Evolutionary conservation across 225 moss, liverwort and hornwort genomes (phyloP).

Genomic region (Thuidium tamariscinum): DNA sequence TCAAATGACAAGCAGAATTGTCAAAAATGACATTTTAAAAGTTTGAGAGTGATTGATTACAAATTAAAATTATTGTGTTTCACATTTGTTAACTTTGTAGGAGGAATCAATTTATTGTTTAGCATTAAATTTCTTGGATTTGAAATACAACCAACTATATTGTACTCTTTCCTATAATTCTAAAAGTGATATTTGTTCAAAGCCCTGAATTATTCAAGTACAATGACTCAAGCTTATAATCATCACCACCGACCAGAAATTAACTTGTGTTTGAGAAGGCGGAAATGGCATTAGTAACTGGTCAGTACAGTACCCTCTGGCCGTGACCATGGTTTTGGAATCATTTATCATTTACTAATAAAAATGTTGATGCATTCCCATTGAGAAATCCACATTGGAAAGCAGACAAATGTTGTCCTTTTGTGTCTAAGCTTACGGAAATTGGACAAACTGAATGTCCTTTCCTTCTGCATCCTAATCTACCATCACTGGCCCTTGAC

Average conservation of each 20-base stretch:
- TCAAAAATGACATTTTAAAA: not conserved
- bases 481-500: not conserved
- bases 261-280: not conserved
- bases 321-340: not conserved
- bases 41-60: too few relatives aligned
- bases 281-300: not conserved
- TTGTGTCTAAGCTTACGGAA: not conserved
- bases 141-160: too few relatives aligned
- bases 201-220: not conserved
- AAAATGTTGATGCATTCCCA: not conserved
- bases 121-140: too few relatives aligned
- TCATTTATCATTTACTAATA: not conserved
- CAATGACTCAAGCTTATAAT: not conserved
- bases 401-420: not conserved
- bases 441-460: not conserved
- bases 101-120: not conserved
- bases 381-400: not conserved
- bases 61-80: too few relatives aligned
- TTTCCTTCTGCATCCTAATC: not conserved
- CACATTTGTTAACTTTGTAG: not conserved
- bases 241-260: not conserved
- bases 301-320: not conserved
- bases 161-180: too few relatives aligned
- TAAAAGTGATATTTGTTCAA: too few relatives aligned
- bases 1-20: fast-evolving